Evolutionary conservation across 1,284 basidiomycete genomes (phyloP).

Genomic region (Malassezia cuniculi): DNA sequence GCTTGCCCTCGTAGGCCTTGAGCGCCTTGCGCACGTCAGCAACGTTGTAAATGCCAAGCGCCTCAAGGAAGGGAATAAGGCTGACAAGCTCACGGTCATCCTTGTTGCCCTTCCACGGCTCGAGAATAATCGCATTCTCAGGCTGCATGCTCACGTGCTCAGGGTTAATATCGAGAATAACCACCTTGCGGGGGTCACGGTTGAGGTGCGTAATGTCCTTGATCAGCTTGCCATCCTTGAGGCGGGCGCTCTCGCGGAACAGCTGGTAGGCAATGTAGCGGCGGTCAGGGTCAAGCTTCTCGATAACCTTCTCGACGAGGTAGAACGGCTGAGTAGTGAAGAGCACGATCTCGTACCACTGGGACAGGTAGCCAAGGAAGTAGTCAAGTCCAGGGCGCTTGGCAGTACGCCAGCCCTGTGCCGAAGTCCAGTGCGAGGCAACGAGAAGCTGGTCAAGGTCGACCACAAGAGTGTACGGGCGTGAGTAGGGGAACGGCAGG

Average conservation of each 20-base stretch:
- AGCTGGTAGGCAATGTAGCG: constrained; percentile 79
- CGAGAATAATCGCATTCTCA: constrained; percentile 73
- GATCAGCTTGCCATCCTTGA: constrained; percentile 38
- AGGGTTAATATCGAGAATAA: constrained; percentile 71
- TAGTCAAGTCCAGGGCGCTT: constrained; percentile 87
- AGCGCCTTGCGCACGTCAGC: constrained; percentile 74
- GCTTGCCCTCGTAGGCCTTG: constrained; percentile 68
- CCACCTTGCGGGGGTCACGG: constrained; percentile 78
- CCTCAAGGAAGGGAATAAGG: constrained; percentile 89
- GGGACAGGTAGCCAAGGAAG: constrained; percentile 87
- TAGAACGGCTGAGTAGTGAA: constrained; percentile 86
- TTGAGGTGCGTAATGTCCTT: constrained; percentile 84
- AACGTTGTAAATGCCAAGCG: constrained; percentile 46
- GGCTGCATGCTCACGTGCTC: constrained; percentile 69
- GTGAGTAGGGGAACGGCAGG: constrained; percentile 67
- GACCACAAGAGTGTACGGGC: constrained; percentile 80
- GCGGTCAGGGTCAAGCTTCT: constrained; percentile 86
- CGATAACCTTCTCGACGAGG: constrained; percentile 74
- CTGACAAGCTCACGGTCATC: constrained; percentile 65
- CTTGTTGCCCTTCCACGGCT: constrained; percentile 73
- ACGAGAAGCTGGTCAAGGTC: constrained; percentile 86
- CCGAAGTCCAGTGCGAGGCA: constrained; percentile 63
- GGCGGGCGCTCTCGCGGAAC: constrained; percentile 58
- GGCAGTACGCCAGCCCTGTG: constrained; percentile 48
- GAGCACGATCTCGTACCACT: constrained; percentile 93